Conservation (phyloP, 2,329 filamentous ascomycete genomes). For the Alternaria rosae region DNA sequence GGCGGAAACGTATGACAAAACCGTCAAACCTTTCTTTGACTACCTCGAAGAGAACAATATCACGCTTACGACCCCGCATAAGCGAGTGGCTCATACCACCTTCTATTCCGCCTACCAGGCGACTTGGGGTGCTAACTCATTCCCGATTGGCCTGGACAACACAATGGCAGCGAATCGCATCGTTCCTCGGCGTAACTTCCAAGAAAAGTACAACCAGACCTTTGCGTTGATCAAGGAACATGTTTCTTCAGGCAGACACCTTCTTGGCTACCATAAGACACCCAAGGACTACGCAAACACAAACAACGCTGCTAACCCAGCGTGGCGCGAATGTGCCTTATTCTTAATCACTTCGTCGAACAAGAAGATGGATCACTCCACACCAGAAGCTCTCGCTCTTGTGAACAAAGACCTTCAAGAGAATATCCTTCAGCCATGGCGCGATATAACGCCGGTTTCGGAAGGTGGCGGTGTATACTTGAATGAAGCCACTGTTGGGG, state of each 20-base stretch:
- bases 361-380: conserved; percentile 10
- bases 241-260: conserved; percentile 15
- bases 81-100: conserved; percentile 20
- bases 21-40: conserved; percentile 23
- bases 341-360: conserved; percentile 21
- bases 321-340: conserved; percentile 25
- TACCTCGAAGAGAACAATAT: conserved; percentile 20
- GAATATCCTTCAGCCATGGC: conserved; percentile 24
- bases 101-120: conserved; percentile 32
- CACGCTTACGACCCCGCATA: conserved; percentile 30
- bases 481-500: conserved; percentile 45
- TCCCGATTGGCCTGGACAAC: conserved; percentile 27
- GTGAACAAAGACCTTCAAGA: conserved; percentile 15
- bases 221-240: conserved; percentile 53
- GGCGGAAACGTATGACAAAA: conserved; percentile 16
- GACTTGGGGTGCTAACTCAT: conserved; percentile 24
- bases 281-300: conserved; percentile 19
- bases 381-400: conserved; percentile 15
- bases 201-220: conserved; percentile 31
- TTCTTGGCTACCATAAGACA: conserved; percentile 25
- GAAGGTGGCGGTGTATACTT: conserved; percentile 38
- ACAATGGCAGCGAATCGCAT: conserved; percentile 38
- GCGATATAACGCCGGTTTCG: conserved; percentile 12
- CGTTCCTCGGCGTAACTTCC: conserved; percentile 33
- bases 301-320: conserved; percentile 30